These are phyloP conservation scores for Apium graveolens DNA, from an alignment of 129 eudicot species.

Conservation along the genomic window DNA sequence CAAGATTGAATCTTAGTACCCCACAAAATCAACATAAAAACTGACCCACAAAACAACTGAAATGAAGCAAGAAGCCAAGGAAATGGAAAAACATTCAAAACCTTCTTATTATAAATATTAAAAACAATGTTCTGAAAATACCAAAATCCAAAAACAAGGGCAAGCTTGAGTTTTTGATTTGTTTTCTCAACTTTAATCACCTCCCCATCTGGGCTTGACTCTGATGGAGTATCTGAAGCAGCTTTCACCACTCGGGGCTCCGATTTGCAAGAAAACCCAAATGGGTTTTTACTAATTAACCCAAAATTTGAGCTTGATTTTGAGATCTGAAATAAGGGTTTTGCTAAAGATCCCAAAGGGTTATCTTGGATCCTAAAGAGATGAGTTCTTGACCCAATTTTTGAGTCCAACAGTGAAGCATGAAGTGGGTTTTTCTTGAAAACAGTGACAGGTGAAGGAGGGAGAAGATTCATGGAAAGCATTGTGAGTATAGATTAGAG, in stretches of 20 bases:
- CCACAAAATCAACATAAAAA: conserved; percentile 85
- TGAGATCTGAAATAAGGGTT: conserved; percentile 35
- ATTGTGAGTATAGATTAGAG: conserved; percentile 10
- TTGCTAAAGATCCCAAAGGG: conserved; percentile 24
- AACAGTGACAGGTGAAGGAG: conserved; percentile 52
- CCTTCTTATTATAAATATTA: conserved; percentile 82
- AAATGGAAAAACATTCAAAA: conserved; percentile 67
- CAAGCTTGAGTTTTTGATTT: conserved; percentile 59
- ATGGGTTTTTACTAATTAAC: conserved; percentile 10
- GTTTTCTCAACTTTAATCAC: conserved; percentile 27
- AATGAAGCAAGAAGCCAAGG: conserved; percentile 93
- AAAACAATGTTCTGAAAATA: conserved; percentile 88
- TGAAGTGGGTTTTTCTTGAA: conserved; percentile 30
- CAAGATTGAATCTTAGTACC: conserved; percentile 62
- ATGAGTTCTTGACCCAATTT: conserved; percentile 22
- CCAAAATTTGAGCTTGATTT: conserved; percentile 11
- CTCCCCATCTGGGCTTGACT: conserved; percentile 52
- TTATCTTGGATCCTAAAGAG: conserved; percentile 12
- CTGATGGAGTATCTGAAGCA: conserved; percentile 41
- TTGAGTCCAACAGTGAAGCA: conserved; percentile 24
- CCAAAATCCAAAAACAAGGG: conserved; percentile 79
- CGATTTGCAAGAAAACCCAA: conserved; percentile 23
- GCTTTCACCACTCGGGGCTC: conserved; percentile 33
- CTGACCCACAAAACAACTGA: conserved; percentile 73
- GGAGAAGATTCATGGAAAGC: conserved; percentile 50